Evolutionary conservation across 1,284 basidiomycete genomes (phyloP).

Genomic region (Volvariella volvacea): DNA sequence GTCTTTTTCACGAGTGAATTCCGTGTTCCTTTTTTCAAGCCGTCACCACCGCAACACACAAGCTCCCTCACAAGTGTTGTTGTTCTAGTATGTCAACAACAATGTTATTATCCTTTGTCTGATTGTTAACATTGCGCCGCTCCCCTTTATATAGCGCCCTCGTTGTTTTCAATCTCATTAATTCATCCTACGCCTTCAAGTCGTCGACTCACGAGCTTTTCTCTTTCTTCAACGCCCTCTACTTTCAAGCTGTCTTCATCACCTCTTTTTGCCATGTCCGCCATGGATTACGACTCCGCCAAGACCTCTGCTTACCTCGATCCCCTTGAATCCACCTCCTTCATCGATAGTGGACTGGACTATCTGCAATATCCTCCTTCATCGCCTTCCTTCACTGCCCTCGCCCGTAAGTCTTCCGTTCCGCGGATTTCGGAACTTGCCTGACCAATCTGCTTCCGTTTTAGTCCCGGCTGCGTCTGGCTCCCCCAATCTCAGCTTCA

Average conservation of each 20-base stretch:
- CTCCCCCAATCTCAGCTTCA: slow-evolving; percentile 55
- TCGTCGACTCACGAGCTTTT: slow-evolving; percentile 20
- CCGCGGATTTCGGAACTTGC: background rate
- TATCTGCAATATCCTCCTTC: slow-evolving; percentile 42
- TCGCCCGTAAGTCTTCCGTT: slow-evolving; percentile 32
- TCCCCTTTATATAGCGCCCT: slow-evolving; percentile 11
- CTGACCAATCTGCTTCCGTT: background rate
- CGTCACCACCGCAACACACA: slow-evolving; percentile 15
- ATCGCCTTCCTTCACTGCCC: slow-evolving; percentile 33
- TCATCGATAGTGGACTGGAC: slow-evolving; percentile 46
- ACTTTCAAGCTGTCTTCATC: slow-evolving; percentile 11
- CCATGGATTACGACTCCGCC: slow-evolving; percentile 40
- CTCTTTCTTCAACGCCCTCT: slow-evolving; percentile 14
- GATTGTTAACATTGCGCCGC: slow-evolving; percentile 14
- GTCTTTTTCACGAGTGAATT: slow-evolving; percentile 15
- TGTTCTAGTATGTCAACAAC: background rate
- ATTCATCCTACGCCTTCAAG: slow-evolving; percentile 15
- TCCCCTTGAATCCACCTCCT: slow-evolving; percentile 46
- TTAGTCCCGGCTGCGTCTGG: slow-evolving; percentile 29
- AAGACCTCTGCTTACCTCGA: slow-evolving; percentile 36
- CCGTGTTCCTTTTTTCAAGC: slow-evolving; percentile 27
- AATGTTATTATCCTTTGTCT: slow-evolving; percentile 14
- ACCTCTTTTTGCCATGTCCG: slow-evolving; percentile 4
- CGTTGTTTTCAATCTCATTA: slow-evolving; percentile 18
- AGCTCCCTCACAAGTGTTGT: slow-evolving; percentile 9